These are phyloP conservation scores for Nicotiana benthamiana DNA, from an alignment of 257 asterid species.

Conservation along the genomic window DNA sequence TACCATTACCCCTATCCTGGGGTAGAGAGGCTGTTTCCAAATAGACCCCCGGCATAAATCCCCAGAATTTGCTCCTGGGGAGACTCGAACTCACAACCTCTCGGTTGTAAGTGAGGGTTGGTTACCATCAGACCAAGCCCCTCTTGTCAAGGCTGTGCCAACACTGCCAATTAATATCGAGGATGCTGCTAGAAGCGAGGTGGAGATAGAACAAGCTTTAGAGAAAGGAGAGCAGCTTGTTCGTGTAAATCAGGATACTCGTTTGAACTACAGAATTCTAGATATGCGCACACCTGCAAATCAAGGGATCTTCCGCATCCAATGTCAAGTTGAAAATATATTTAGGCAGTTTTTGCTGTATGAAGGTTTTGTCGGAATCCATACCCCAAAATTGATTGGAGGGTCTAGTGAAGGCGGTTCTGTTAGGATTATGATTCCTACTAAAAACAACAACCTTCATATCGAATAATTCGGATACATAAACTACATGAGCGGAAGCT, in stretches of 20 bases:
- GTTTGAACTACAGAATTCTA: conserved; percentile 68
- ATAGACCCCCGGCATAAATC: too few relatives aligned
- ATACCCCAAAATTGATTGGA: conserved; percentile 70
- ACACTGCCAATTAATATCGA: conserved; percentile 58
- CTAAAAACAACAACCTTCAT: too few relatives aligned
- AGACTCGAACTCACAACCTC: too few relatives aligned
- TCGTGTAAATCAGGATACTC: conserved; percentile 91
- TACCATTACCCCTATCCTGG: too few relatives aligned
- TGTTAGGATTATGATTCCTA: too few relatives aligned
- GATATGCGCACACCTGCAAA: conserved; percentile 88
- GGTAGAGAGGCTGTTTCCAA: too few relatives aligned
- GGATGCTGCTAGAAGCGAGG: conserved; percentile 80
- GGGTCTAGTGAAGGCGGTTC: conserved; percentile 97
- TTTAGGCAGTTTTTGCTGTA: conserved; percentile 50
- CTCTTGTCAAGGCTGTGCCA: too few relatives aligned
- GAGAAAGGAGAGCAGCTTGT: conserved; percentile 77
- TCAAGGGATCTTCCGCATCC: conserved; percentile 75
- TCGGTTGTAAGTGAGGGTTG: too few relatives aligned
- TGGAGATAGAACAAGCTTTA: conserved; percentile 57
- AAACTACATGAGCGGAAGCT: too few relatives aligned
- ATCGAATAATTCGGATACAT: too few relatives aligned
- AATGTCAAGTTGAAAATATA: conserved; percentile 58
- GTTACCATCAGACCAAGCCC: too few relatives aligned
- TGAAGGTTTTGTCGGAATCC: conserved; percentile 63
- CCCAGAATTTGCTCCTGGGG: too few relatives aligned